phyloP scores from a whole-genome alignment of 768 basidiomycete genomes.

The Kwoniella dejecticola region DNA sequence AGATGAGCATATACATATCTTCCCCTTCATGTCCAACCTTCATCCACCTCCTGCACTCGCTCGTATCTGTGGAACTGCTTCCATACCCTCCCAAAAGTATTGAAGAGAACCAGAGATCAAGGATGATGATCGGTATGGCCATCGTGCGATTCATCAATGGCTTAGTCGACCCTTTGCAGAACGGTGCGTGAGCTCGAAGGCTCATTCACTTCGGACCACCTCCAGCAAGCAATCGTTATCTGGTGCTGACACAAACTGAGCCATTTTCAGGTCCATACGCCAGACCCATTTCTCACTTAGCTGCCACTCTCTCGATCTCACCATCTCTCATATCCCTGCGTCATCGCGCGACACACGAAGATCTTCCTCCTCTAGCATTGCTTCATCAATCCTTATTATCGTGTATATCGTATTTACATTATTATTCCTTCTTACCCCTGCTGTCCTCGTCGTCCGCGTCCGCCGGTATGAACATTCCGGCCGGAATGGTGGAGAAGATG shows the following conservation, averaged over 20 bases:
- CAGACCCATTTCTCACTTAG: constrained; percentile 84
- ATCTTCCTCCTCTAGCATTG: constrained; percentile 78
- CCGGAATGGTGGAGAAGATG: background rate
- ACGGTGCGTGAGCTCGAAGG: constrained; percentile 56
- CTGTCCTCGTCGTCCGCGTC: constrained; percentile 58
- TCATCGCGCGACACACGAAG: constrained; percentile 95
- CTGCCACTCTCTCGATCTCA: constrained; percentile 80
- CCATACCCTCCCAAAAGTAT: constrained; percentile 27
- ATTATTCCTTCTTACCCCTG: constrained; percentile 64
- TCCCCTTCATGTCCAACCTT: constrained; percentile 52
- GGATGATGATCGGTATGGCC: constrained; percentile 78
- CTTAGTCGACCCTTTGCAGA: constrained; percentile 89
- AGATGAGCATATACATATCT: constrained; percentile 51
- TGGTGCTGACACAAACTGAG: too few species aligned
- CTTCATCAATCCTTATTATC: constrained; percentile 66
- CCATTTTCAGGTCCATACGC: constrained; percentile 68
- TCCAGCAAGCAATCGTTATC: too few species aligned
- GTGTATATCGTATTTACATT: constrained; percentile 38
- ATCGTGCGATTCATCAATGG: constrained; percentile 90
- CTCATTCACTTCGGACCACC: too few species aligned
- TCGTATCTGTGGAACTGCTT: constrained; percentile 45
- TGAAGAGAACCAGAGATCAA: constrained; percentile 56
- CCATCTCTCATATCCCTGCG: constrained; percentile 86
- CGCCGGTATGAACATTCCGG: constrained; percentile 63
- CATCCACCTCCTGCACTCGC: constrained; percentile 47